phyloP scores from a whole-genome alignment of 2,329 filamentous ascomycete genomes.

The Colletotrichum eleusines region DNA sequence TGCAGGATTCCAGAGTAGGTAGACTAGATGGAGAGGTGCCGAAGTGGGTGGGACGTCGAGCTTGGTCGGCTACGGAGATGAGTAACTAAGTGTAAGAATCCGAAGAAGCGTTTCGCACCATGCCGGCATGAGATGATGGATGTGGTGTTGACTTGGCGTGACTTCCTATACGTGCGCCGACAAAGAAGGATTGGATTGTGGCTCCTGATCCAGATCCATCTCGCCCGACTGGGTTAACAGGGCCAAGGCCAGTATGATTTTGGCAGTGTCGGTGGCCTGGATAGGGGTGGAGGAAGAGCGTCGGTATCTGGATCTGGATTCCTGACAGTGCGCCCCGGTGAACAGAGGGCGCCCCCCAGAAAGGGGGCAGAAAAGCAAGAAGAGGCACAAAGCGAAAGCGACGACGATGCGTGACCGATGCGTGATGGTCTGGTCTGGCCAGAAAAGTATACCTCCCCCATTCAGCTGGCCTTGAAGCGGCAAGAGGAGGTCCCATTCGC shows the following conservation, averaged over 20 bases:
- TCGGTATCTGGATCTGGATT: background rate
- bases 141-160: background rate
- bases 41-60: conserved; percentile 1
- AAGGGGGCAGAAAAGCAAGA: background rate
- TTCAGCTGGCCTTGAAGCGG: conserved; percentile 26
- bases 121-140: background rate
- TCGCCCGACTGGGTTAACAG: background rate
- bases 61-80: background rate
- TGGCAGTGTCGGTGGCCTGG: background rate
- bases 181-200: background rate
- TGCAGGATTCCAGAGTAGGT: background rate
- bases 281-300: conserved; percentile 5
- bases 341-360: no score
- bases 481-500: conserved; percentile 22
- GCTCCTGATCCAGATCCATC: background rate
- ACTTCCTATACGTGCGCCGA: background rate
- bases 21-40: conserved; percentile 5
- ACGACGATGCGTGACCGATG: background rate
- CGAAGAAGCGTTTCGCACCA: conserved; percentile 6
- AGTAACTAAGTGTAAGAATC: conserved; percentile 1
- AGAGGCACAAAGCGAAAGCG: background rate
- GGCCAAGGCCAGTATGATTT: background rate
- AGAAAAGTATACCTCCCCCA: background rate
- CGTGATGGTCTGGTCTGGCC: background rate
- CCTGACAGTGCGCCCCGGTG: background rate